Conservation (phyloP, 306 rosid genomes). For the Styphnolobium japonicum region DNA sequence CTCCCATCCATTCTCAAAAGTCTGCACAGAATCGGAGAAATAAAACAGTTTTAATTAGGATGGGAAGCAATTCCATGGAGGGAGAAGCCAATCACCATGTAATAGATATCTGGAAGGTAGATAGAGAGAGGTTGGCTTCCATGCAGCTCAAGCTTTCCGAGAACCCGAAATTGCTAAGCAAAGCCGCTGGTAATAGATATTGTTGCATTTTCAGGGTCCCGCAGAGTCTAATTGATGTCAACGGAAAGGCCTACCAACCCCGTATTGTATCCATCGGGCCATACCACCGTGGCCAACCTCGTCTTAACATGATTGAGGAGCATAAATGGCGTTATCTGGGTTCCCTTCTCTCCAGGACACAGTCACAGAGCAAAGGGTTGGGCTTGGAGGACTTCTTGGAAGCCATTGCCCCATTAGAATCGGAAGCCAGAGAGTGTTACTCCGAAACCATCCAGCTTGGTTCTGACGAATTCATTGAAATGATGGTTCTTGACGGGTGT, state of each 20-base stretch:
- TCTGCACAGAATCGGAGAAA: background rate
- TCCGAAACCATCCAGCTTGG: constrained; percentile 37
- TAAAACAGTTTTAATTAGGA: background rate
- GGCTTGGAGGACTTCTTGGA: constrained; percentile 13
- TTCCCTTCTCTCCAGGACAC: constrained; percentile 39
- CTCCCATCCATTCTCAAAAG: background rate
- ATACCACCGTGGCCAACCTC: constrained; percentile 40
- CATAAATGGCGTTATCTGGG: constrained; percentile 58
- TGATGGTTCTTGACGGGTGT: constrained; percentile 71
- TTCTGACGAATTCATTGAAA: constrained; percentile 41
- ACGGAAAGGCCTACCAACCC: constrained; percentile 59
- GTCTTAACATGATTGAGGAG: constrained; percentile 55
- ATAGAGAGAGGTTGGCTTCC: constrained; percentile 32
- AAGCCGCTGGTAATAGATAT: constrained; percentile 44
- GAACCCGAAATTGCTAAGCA: constrained; percentile 48
- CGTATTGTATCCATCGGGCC: constrained; percentile 73
- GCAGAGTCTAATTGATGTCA: constrained; percentile 38
- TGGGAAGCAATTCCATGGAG: constrained; percentile 17
- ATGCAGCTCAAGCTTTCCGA: constrained; percentile 44
- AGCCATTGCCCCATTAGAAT: constrained; percentile 35
- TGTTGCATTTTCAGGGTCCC: constrained; percentile 63
- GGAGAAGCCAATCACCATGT: constrained; percentile 6
- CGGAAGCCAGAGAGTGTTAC: constrained; percentile 50
- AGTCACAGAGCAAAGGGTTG: constrained; percentile 15
- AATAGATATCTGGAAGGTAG: constrained; percentile 26